A percentile compares a stretch with the other conserved stretches of the same genome.
phyloP scores from a whole-genome alignment of 768 basidiomycete genomes.

The Mycena capillaripes region DNA sequence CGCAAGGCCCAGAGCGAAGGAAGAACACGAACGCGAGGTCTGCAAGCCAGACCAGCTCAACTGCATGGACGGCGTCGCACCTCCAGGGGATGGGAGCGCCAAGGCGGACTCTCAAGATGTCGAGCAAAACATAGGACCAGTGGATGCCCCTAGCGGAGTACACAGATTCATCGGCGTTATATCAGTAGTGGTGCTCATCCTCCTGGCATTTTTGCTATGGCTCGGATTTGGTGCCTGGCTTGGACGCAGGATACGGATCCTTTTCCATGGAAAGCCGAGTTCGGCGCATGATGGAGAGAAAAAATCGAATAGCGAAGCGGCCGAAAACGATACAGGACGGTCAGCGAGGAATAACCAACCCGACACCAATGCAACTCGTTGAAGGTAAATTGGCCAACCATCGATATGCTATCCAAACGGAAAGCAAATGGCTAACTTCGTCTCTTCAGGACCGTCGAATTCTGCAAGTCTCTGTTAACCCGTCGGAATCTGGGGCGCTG shows the following conservation, averaged over 20 bases:
- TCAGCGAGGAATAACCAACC: neutral
- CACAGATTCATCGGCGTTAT: slow-evolving; percentile 62
- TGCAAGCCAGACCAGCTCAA: slow-evolving; percentile 11
- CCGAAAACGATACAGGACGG: neutral
- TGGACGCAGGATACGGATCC: slow-evolving; percentile 41
- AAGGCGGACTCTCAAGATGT: slow-evolving; percentile 18
- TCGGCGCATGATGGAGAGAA: slow-evolving; percentile 23
- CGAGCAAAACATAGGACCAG: slow-evolving; percentile 34
- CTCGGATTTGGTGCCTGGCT: slow-evolving; percentile 52
- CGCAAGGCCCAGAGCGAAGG: neutral
- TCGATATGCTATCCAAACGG: neutral
- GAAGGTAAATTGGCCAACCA: neutral
- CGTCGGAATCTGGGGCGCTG: too few species aligned
- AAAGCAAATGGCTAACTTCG: neutral
- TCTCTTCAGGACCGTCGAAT: neutral
- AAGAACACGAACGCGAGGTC: neutral
- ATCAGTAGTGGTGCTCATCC: slow-evolving; percentile 53
- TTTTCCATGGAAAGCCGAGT: slow-evolving; percentile 1
- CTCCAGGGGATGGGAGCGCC: slow-evolving; percentile 40
- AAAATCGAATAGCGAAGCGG: neutral
- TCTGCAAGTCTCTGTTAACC: neutral
- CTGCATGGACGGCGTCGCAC: slow-evolving; percentile 36
- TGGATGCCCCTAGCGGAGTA: slow-evolving; percentile 48
- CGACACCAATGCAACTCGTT: neutral
- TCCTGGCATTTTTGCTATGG: slow-evolving; percentile 56